Evolutionary conservation across 176 grass and related monocot genomes (phyloP).

Genomic region (Zea mays): Zm-B73-REFERENCE-NAM-5.0 NC_050096.1:217362501-217363000

Average conservation of each 20-base stretch:
- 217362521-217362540: background rate
- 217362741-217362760: slow-evolving; percentile 87
- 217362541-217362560: background rate
- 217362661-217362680: slow-evolving; percentile 91
- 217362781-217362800: slow-evolving; percentile 89
- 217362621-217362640: slow-evolving; percentile 93
- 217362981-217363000: slow-evolving; percentile 31
- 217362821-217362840: slow-evolving; percentile 33
- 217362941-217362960: slow-evolving; percentile 27
- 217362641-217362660: slow-evolving; percentile 85
- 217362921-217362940: slow-evolving; percentile 79
- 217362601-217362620: slow-evolving; percentile 75
- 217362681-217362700: slow-evolving; percentile 85
- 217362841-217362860: slow-evolving; percentile 58
- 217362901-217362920: slow-evolving; percentile 94
- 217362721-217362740: slow-evolving; percentile 77
- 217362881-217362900: slow-evolving; percentile 75
- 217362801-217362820: slow-evolving; percentile 80
- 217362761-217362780: slow-evolving; percentile 79
- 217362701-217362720: slow-evolving; percentile 85
- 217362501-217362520: slow-evolving; percentile 91
- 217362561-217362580: background rate
- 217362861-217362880: slow-evolving; percentile 61
- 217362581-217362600: slow-evolving; percentile 4
- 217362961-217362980: background rate